Percentiles rank a stretch among this genome's conserved stretches.
phyloP scores from a whole-genome alignment of 495 filamentous ascomycete genomes.

The Xylaria telfairii region DNA sequence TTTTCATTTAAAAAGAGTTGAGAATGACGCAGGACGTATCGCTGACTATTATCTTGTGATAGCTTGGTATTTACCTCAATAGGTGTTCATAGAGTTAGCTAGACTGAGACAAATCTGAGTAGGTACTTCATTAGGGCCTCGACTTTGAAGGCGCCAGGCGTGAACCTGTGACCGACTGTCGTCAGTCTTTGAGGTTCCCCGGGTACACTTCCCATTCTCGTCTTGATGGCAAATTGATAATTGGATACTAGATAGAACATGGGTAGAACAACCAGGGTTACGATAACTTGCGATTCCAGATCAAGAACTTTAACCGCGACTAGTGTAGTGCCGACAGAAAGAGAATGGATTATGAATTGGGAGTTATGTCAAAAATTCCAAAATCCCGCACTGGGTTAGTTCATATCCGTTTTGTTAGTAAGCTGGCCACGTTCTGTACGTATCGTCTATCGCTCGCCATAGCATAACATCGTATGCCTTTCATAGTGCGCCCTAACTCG shows the following conservation, averaged over 20 bases:
- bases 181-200: background rate
- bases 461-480: background rate
- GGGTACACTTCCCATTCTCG: background rate
- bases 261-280: background rate
- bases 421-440: slow-evolving; percentile 12
- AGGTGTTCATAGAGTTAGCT: background rate
- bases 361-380: slow-evolving; percentile 4
- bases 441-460: background rate
- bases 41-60: background rate
- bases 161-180: background rate
- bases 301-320: slow-evolving; percentile 17
- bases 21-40: background rate
- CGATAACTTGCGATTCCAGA: slow-evolving; percentile 11
- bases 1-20: too few species aligned
- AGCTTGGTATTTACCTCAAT: too few species aligned
- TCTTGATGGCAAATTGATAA: background rate
- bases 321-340: slow-evolving; percentile 19
- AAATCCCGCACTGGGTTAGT: slow-evolving; percentile 15
- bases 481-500: background rate
- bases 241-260: background rate
- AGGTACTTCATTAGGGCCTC: background rate
- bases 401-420: background rate
- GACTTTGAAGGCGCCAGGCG: background rate
- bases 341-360: background rate
- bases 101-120: background rate